A percentile compares a stretch with the other conserved stretches of the same genome.
These are phyloP conservation scores for Cadophora sp. DNA, from an alignment of 2,329 filamentous ascomycete genomes.

Conservation along the genomic window DNA sequence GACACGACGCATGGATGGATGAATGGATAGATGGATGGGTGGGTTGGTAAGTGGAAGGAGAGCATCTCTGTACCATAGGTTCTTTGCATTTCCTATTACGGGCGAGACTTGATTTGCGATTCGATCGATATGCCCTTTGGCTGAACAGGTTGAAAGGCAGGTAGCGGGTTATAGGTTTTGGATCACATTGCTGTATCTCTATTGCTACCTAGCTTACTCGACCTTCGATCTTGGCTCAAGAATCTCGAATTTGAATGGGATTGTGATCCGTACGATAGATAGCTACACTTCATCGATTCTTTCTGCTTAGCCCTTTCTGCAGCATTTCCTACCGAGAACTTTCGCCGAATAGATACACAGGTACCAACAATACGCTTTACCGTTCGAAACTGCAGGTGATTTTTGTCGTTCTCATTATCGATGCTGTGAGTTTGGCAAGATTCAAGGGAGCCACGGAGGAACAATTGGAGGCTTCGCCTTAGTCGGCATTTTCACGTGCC, in stretches of 20 bases:
- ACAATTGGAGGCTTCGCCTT: too few species aligned
- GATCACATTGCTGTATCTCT: conserved; percentile 7
- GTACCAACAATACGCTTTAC: too few species aligned
- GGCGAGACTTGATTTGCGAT: neutral
- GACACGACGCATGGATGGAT: neutral
- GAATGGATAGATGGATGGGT: neutral
- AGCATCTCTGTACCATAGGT: conserved; percentile 13
- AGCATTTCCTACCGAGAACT: too few species aligned
- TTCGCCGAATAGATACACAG: too few species aligned
- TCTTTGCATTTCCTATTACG: neutral
- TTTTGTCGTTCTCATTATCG: too few species aligned
- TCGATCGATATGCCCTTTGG: neutral
- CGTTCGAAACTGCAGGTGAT: too few species aligned
- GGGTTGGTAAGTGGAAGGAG: neutral
- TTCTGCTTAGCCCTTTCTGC: too few species aligned
- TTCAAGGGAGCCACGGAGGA: too few species aligned
- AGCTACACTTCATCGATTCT: too few species aligned
- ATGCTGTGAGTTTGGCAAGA: too few species aligned
- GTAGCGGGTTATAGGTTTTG: neutral
- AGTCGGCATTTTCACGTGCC: too few species aligned
- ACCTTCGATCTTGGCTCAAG: neutral
- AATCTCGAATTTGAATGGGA: neutral
- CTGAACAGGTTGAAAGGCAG: neutral
- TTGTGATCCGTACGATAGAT: neutral
- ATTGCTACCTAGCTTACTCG: neutral